Base-by-base conservation (phyloP, 306 rosid genomes). In the Astragalus glycyphyllos region DNA sequence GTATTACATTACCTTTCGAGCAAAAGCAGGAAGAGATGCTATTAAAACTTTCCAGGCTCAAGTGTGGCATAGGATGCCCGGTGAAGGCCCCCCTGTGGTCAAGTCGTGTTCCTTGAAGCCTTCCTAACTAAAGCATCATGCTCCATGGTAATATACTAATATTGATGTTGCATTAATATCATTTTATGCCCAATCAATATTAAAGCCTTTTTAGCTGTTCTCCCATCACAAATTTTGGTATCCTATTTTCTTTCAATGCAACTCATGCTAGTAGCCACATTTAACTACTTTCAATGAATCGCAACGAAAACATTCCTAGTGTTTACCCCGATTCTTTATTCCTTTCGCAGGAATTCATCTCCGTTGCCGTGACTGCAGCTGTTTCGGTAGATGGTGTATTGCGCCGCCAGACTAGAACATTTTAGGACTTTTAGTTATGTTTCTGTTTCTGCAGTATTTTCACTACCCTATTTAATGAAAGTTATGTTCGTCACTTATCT, bases 281-380 rank as follows among this genome's bases (percentile, higher is more conserved):
- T n/a, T n/a, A 11, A 44, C 26, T 15, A 49, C 55, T 11, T 49
- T 14, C 26, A 35, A 49, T 15, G 10, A 49, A 17, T 15, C 26
- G 15, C 11, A 49, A 6, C 1, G 8, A 49, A 7, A 2, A 6
- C 55, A 15, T 49, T 49, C 55, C 23, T 6, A 6, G 16, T 6
- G 26, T 49, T 49, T 48, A 48, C 31, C 40, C 58, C 11, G n/a
- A 51, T 51, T 51, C 58, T 8, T 51, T 51, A 16, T 51, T 16
- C 32, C 32, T 0, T 2, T 51, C 4, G 34, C 58, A 51, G 34
- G 32, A 51, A 51, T 0, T 20, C 23, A 20, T 20, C 23, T 20
- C 23, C 23, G 11, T 12, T 51, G 32, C 13, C 15, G 32, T 53
- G 58, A 53, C 38, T 34, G 1, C 6, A 34, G 6, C 23, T 7